phyloP scores from a whole-genome alignment of 495 filamentous ascomycete species.

The Xylaria castorea region DNA sequence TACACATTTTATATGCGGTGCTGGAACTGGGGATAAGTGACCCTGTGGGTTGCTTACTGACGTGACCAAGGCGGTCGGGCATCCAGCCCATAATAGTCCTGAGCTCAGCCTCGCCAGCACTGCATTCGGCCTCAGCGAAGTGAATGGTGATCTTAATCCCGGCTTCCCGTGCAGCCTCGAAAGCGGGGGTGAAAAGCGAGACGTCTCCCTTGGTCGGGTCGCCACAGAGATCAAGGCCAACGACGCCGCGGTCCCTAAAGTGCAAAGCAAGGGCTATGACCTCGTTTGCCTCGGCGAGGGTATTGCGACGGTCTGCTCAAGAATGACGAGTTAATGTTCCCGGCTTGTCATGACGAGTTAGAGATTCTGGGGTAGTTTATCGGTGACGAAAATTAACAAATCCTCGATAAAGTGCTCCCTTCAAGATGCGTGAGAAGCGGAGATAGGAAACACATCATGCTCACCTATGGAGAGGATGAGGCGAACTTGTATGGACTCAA shows the following conservation, averaged over 20 bases:
- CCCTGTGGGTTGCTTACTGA: conserved; percentile 45
- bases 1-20: no score
- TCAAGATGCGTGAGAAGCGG: not conserved
- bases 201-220: conserved; percentile 71
- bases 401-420: not conserved
- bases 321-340: not conserved
- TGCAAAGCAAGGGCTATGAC: conserved; percentile 67
- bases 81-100: conserved; percentile 64
- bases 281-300: conserved; percentile 60
- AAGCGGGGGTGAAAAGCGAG: conserved; percentile 60
- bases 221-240: conserved; percentile 83
- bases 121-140: conserved; percentile 71
- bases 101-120: conserved; percentile 64
- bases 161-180: conserved; percentile 58
- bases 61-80: conserved; percentile 79
- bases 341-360: not conserved
- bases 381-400: not conserved
- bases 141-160: conserved; percentile 74
- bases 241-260: conserved; percentile 64
- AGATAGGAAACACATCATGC: not conserved
- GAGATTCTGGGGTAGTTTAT: no score
- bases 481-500: conserved; percentile 36
- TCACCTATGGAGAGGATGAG: conserved; percentile 68
- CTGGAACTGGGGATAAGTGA: not conserved
- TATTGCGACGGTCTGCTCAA: conserved; percentile 69